These are phyloP conservation scores for Firmiana major DNA, from an alignment of 345 rosid species.

Conservation along the genomic window DNA sequence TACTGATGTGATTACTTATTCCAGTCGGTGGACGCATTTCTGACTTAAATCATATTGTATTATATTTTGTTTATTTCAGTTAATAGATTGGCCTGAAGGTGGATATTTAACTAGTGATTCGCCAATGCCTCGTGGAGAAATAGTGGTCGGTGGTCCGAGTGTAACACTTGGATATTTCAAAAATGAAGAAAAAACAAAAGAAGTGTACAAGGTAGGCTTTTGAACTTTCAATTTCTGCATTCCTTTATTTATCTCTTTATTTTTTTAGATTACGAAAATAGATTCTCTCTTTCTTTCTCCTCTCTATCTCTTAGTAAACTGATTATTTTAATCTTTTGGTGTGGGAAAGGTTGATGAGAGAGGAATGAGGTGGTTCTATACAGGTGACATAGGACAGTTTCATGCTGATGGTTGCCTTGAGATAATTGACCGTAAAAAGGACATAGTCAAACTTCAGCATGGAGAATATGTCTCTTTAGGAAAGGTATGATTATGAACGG, in stretches of 20 bases:
- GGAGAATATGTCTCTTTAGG: slow-evolving; percentile 99
- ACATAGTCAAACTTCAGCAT: slow-evolving; percentile 95
- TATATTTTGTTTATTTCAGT: slow-evolving; percentile 43
- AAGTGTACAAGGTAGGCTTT: slow-evolving; percentile 75
- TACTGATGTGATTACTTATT: neutral
- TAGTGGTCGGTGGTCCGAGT: slow-evolving; percentile 88
- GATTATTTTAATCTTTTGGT: neutral
- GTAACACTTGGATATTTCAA: slow-evolving; percentile 90
- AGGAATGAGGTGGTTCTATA: slow-evolving; percentile 97
- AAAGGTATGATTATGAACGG: slow-evolving; percentile 51
- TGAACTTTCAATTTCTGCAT: neutral
- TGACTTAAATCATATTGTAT: neutral
- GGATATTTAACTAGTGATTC: slow-evolving; percentile 69
- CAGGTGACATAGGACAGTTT: slow-evolving; percentile 91
- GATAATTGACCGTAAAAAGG: slow-evolving; percentile 95
- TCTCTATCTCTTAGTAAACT: neutral
- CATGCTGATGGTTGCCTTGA: slow-evolving; percentile 97
- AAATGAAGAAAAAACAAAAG: slow-evolving; percentile 80
- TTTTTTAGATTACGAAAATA: neutral
- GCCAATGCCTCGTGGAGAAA: slow-evolving; percentile 97
- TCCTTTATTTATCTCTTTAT: neutral
- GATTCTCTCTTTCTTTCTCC: neutral
- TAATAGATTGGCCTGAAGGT: slow-evolving; percentile 84
- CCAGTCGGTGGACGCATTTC: neutral
- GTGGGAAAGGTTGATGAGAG: slow-evolving; percentile 74